These are phyloP conservation scores for Trifolium pratense DNA, from an alignment of 306 rosid species.

Conservation along the genomic window DNA sequence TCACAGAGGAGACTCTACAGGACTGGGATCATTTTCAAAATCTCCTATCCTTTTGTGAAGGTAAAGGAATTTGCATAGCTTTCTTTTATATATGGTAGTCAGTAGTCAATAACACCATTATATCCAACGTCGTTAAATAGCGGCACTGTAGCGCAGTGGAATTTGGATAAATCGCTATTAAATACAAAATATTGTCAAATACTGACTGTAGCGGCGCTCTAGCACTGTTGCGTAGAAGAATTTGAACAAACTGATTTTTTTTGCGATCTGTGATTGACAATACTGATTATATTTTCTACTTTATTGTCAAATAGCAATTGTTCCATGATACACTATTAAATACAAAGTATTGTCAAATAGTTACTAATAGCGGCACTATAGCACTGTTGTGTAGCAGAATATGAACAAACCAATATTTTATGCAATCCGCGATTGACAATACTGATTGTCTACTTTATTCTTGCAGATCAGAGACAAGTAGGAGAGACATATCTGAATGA, in stretches of 20 bases:
- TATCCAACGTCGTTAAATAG: background rate
- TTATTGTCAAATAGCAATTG: background rate
- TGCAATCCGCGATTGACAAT: background rate
- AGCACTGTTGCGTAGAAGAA: background rate
- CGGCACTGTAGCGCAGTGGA: background rate
- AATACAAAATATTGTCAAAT: background rate
- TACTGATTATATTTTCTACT: constrained; percentile 7
- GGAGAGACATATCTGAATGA: constrained; percentile 95
- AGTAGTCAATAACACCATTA: background rate
- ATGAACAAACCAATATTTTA: background rate
- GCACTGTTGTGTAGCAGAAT: background rate
- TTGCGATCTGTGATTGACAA: background rate
- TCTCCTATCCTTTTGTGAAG: constrained; percentile 91
- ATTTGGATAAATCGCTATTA: background rate
- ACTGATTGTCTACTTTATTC: constrained; percentile 30
- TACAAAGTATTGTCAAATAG: background rate
- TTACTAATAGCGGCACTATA: background rate
- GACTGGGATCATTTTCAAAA: constrained; percentile 90
- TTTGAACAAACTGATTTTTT: background rate
- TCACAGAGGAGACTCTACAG: constrained; percentile 81
- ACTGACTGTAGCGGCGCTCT: background rate
- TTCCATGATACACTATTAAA: background rate
- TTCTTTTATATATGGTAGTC: constrained; percentile 39
- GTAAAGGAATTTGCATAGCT: constrained; percentile 51
- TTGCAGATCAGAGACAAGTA: constrained; percentile 95